Percentiles rank a stretch among this genome's conserved stretches.
Conservation (phyloP, 163 green algal genomes). For the Picocystis sp. region DNA sequence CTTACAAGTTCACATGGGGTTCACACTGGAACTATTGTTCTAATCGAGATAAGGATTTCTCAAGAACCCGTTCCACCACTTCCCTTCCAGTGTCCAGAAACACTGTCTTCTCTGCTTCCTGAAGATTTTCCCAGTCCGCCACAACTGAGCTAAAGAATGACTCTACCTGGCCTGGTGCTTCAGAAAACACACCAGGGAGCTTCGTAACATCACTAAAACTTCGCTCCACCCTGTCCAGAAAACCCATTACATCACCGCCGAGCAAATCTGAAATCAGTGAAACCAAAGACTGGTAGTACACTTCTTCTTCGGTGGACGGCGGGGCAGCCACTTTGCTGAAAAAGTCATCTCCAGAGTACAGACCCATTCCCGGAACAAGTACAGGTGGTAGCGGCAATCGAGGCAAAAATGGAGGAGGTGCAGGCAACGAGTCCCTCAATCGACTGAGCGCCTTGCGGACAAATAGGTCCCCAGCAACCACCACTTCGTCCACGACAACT, state of each 20-base stretch:
- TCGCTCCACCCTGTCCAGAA: background rate
- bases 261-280: slow-evolving; percentile 26
- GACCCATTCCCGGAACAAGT: slow-evolving; percentile 33
- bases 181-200: too few relatives aligned
- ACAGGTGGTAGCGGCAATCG: slow-evolving; percentile 22
- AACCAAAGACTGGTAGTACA: slow-evolving; percentile 43
- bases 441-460: background rate
- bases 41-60: too few relatives aligned
- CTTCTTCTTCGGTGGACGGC: slow-evolving; percentile 30
- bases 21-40: too few relatives aligned
- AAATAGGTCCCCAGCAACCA: slow-evolving; percentile 18
- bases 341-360: slow-evolving; percentile 22
- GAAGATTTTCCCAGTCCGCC: too few relatives aligned
- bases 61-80: too few relatives aligned
- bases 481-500: slow-evolving; percentile 37
- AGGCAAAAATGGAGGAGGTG: slow-evolving; percentile 15
- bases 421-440: slow-evolving; percentile 25
- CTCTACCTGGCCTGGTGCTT: too few relatives aligned
- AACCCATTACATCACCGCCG: background rate
- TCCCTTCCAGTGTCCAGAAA: too few relatives aligned
- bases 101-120: too few relatives aligned
- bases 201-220: too few relatives aligned
- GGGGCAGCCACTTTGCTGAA: slow-evolving; percentile 17
- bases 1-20: too few relatives aligned
- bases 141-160: too few relatives aligned